Evolutionary conservation across 202 grass and related monocot genomes (phyloP).

Genomic region (Digitaria exilis): DNA sequence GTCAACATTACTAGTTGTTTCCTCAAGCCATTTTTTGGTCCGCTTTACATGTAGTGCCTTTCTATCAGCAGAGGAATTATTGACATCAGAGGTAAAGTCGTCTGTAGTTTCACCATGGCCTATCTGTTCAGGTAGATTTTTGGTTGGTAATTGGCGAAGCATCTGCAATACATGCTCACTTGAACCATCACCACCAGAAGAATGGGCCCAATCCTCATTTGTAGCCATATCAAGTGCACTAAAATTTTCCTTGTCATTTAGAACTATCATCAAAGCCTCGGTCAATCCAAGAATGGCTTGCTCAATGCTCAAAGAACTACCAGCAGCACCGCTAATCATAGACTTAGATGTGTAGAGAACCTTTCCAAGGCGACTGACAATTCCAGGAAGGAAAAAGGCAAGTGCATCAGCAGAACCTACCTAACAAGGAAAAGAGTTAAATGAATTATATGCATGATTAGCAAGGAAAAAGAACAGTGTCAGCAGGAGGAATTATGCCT

Average conservation of each 20-base stretch:
- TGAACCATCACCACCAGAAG: slow-evolving; percentile 32
- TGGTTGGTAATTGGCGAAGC: slow-evolving; percentile 75
- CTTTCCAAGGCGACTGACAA: slow-evolving; percentile 89
- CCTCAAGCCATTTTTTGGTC: slow-evolving; percentile 76
- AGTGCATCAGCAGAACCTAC: slow-evolving; percentile 91
- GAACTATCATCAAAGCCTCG: slow-evolving; percentile 82
- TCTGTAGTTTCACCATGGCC: slow-evolving; percentile 41
- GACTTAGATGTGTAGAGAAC: slow-evolving; percentile 75
- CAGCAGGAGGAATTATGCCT: slow-evolving; percentile 19
- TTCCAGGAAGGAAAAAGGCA: slow-evolving; percentile 91
- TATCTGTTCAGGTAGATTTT: slow-evolving; percentile 39
- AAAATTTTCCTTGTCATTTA: slow-evolving; percentile 81
- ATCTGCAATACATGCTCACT: slow-evolving; percentile 77
- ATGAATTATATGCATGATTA: slow-evolving; percentile 25
- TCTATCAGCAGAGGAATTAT: slow-evolving; percentile 41
- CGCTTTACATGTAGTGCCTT: slow-evolving; percentile 66
- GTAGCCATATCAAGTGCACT: slow-evolving; percentile 39
- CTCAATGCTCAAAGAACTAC: slow-evolving; percentile 70
- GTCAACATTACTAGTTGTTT: slow-evolving; percentile 83
- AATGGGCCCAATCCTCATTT: slow-evolving; percentile 28
- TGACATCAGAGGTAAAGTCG: slow-evolving; percentile 22
- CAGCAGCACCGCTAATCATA: slow-evolving; percentile 75
- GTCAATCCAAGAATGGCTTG: slow-evolving; percentile 82
- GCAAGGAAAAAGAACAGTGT: slow-evolving; percentile 10
- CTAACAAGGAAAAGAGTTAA: slow-evolving; percentile 56